Conservation (phyloP, 1,139 yeast genomes). For the Kluyveromyces marxianus region DNA sequence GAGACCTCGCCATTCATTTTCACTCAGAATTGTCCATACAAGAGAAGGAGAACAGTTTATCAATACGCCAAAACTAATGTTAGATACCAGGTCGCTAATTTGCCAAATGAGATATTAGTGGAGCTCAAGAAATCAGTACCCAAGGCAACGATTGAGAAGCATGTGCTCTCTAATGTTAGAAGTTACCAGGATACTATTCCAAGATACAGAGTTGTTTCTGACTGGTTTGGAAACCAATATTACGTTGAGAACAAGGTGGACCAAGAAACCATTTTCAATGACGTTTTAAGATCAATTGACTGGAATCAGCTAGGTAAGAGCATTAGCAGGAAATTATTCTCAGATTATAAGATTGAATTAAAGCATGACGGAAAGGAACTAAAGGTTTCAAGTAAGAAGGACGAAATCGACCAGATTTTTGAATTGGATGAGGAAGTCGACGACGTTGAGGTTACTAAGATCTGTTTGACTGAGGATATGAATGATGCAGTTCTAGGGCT, state of each 20-base stretch:
- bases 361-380: slow-evolving; percentile 22
- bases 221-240: slow-evolving; percentile 24
- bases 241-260: slow-evolving; percentile 19
- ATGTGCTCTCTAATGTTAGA: slow-evolving; percentile 1
- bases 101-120: slow-evolving; percentile 12
- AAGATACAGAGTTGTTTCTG: slow-evolving; percentile 19
- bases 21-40: slow-evolving; percentile 10
- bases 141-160: slow-evolving; percentile 9
- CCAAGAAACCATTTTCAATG: slow-evolving; percentile 9
- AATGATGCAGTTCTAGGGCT: slow-evolving; percentile 18
- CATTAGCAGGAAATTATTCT: slow-evolving; percentile 21
- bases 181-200: slow-evolving; percentile 12
- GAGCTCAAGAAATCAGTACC: slow-evolving; percentile 18
- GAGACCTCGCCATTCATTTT: slow-evolving; percentile 20
- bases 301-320: slow-evolving; percentile 15
- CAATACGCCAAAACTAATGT: slow-evolving; percentile 3
- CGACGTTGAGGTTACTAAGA: slow-evolving; percentile 19
- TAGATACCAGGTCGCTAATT: slow-evolving; percentile 13
- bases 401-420: slow-evolving; percentile 17
- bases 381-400: slow-evolving; percentile 16
- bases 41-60: slow-evolving; percentile 2
- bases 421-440: slow-evolving; percentile 17
- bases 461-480: slow-evolving; percentile 16
- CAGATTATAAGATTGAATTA: slow-evolving; percentile 24
- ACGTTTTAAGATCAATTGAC: slow-evolving; percentile 18